Percentiles rank a stretch among this genome's conserved stretches.
Evolutionary conservation across 331 rosid species (phyloP).

Genomic region (Pyrus hybrid): DNA sequence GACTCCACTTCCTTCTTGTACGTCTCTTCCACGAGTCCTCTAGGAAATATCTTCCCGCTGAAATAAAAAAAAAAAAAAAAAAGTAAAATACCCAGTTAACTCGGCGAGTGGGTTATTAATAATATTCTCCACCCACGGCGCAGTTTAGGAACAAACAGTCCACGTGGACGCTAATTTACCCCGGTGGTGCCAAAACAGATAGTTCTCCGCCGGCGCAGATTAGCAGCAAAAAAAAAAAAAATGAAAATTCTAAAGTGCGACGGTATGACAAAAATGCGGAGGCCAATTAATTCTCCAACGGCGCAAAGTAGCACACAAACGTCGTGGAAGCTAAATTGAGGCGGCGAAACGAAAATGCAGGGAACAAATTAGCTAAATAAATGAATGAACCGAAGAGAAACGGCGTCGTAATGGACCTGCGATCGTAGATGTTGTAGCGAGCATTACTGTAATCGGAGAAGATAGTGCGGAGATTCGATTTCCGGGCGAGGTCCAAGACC

Average conservation of each 20-base stretch:
- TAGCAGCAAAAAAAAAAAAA: background rate
- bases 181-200: too few species aligned
- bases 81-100: background rate
- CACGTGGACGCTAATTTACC: too few species aligned
- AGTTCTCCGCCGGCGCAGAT: background rate
- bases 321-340: background rate
- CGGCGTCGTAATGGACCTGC: slow-evolving; percentile 32
- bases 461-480: slow-evolving; percentile 64
- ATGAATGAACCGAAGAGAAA: background rate
- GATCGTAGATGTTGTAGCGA: slow-evolving; percentile 79
- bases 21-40: slow-evolving; percentile 76
- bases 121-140: background rate
- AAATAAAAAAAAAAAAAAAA: background rate
- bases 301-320: background rate
- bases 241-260: background rate
- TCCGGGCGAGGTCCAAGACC: slow-evolving; percentile 76
- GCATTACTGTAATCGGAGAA: slow-evolving; percentile 95
- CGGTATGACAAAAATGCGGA: background rate
- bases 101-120: background rate
- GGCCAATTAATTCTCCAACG: background rate
- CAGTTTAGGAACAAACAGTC: too few species aligned
- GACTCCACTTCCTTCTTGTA: slow-evolving; percentile 90
- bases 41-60: slow-evolving; percentile 83
- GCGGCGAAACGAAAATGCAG: background rate
- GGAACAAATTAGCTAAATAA: background rate